A percentile compares a stretch with the other conserved stretches of the same genome.
phyloP scores from a whole-genome alignment of 192 early-diverging fungal species.

The Rhizoclosmatium sp. region DNA sequence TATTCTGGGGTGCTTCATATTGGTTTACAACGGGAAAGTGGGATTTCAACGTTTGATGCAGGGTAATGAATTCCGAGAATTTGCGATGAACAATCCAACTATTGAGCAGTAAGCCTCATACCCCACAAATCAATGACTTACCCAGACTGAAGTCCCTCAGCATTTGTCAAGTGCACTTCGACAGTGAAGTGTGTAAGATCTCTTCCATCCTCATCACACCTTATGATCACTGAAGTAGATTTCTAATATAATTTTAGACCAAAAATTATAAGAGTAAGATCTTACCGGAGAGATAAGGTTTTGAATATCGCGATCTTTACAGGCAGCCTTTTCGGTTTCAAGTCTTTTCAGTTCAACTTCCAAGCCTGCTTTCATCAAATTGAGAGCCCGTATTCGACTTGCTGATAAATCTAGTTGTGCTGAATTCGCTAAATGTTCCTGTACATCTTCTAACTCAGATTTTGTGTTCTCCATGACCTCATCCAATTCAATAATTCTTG shows the following conservation, averaged over 20 bases:
- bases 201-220: conserved; percentile 28
- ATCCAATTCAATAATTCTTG: conserved; percentile 30
- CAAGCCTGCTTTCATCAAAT: conserved; percentile 41
- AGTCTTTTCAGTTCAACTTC: conserved; percentile 31
- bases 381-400: conserved; percentile 33
- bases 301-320: conserved; percentile 43
- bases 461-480: conserved; percentile 22
- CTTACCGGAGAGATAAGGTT: conserved; percentile 49
- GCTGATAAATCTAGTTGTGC: conserved; percentile 14
- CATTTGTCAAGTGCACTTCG: conserved; percentile 35
- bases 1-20: conserved; percentile 74
- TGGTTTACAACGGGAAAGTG: conserved; percentile 65
- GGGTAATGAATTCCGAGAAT: conserved; percentile 84
- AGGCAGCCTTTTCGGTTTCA: conserved; percentile 34
- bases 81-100: conserved; percentile 60
- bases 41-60: conserved; percentile 76
- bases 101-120: neutral
- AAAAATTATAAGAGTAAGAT: neutral
- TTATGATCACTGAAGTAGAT: conserved; percentile 28
- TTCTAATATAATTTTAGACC: conserved; percentile 30
- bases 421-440: conserved; percentile 27
- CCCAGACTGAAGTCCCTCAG: conserved; percentile 29
- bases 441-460: conserved; percentile 15
- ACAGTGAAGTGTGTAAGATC: conserved; percentile 41
- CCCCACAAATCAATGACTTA: neutral